Base-by-base conservation (phyloP, 208 protist genomes). In the Leishmania arabica region DNA sequence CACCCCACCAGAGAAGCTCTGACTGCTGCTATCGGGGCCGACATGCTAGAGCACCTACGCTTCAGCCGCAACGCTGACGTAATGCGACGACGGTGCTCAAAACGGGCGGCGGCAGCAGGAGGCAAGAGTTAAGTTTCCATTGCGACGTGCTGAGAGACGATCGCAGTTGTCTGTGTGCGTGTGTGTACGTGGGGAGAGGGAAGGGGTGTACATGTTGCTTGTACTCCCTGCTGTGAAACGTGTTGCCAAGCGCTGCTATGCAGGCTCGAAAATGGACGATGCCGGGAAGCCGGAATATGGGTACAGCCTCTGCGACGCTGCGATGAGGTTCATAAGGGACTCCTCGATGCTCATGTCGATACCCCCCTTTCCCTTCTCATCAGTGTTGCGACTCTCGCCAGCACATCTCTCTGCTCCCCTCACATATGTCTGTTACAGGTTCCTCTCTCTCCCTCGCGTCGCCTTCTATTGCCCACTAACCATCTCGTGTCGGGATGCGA, bases 11-110 rank as follows among this genome's bases (percentile, higher is more conserved):
- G 77, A 27, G 62, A 70, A 27, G 40, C 77, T n/a, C 72, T 85
- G 53, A 56, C 9, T 19, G 47, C 77, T 5, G 64, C 64, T 5
- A 85, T 85, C 21, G 82, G 82, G 5, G 73, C 70, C 31, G 82
- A 85, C 37, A 64, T 85, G 9, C 34, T 84, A 1, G 81, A 82
- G 37, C 60, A 78, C 49, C 60, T 88, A 37, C 84, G 76, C 42
- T 27, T 85, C 56, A 71, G 68, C 64, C 74, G 75, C 21, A 68
- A n/a, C 45, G 19, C n/a, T 47, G 53, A 64, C 45, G 7, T 31
- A 45, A 54, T 17, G 40, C 51, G 56, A 15, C 65, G 75, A n/a
- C 78, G 62, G 56, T 56, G 74, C 27, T 60, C 78, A 53, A 64
- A 73, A 64, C 49, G 71, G 34, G 53, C n/a, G n/a, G 24, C 72